Evolutionary conservation across 768 basidiomycete genomes (phyloP).

Genomic region (Leccinum longicurvipes): DNA sequence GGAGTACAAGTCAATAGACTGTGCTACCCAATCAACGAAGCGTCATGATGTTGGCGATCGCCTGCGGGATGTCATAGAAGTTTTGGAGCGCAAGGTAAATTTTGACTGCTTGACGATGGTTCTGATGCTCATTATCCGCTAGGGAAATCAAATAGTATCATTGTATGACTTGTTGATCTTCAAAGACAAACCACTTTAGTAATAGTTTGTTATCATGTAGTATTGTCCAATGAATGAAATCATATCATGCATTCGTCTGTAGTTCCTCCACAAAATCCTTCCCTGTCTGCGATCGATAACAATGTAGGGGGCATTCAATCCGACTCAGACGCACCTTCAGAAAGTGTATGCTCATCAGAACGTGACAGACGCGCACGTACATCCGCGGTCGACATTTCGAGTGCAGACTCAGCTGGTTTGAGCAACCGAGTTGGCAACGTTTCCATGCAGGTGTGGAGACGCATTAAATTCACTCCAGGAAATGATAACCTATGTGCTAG

Average conservation of each 20-base stretch:
- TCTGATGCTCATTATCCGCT: constrained; percentile 5
- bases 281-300: background rate
- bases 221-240: background rate
- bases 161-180: constrained; percentile 81
- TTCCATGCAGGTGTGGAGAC: constrained; percentile 55
- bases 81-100: constrained; percentile 84
- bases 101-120: background rate
- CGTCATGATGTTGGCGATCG: constrained; percentile 86
- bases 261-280: background rate
- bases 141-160: constrained; percentile 95
- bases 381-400: no score
- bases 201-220: constrained; percentile 6
- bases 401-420: background rate
- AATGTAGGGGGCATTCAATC: no score
- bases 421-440: background rate
- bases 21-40: constrained; percentile 74
- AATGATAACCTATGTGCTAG: no score
- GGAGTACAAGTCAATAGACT: constrained; percentile 88
- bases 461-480: constrained; percentile 75
- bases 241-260: background rate
- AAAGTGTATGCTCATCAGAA: no score
- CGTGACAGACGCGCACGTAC: no score
- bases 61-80: constrained; percentile 86
- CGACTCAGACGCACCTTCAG: no score
- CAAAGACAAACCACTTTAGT: constrained; percentile 55